Percentiles rank a stretch among this genome's conserved stretches.
These are phyloP conservation scores for Leccinum imitatum DNA, from an alignment of 768 basidiomycete species.

Conservation along the genomic window DNA sequence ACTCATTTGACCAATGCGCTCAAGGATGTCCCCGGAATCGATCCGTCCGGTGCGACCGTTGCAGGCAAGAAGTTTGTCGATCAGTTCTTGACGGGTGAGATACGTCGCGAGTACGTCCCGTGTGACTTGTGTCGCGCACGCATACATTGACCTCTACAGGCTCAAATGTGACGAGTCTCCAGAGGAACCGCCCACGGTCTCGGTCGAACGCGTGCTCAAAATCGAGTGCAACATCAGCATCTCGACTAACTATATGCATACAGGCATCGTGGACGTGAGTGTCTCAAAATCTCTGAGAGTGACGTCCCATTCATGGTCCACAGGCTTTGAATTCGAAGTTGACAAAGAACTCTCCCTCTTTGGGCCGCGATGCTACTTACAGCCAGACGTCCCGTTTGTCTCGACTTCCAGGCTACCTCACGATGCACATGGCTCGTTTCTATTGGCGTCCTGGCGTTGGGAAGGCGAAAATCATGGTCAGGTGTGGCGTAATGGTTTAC, in stretches of 20 bases:
- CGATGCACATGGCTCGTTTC: slow-evolving; percentile 95
- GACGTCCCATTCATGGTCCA: slow-evolving; percentile 1
- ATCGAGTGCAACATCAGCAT: slow-evolving; percentile 90
- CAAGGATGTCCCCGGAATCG: slow-evolving; percentile 60
- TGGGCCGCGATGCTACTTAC: slow-evolving; percentile 82
- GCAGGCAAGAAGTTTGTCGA: slow-evolving; percentile 64
- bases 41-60: slow-evolving; percentile 30
- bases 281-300: slow-evolving; percentile 1
- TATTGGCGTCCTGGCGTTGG: slow-evolving; percentile 90
- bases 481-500: slow-evolving; percentile 4
- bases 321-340: slow-evolving; percentile 87
- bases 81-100: slow-evolving; percentile 77
- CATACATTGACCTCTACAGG: slow-evolving; percentile 42
- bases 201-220: slow-evolving; percentile 77
- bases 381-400: slow-evolving; percentile 77
- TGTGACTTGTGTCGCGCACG: not conserved
- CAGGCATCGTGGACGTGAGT: slow-evolving; percentile 78
- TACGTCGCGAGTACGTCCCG: slow-evolving; percentile 59
- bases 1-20: slow-evolving; percentile 34
- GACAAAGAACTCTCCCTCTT: slow-evolving; percentile 76
- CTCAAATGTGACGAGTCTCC: slow-evolving; percentile 79
- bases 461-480: slow-evolving; percentile 96
- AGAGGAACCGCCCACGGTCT: slow-evolving; percentile 66
- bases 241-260: slow-evolving; percentile 84
- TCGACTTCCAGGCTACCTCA: slow-evolving; percentile 80